These are phyloP conservation scores for Penicillium canariense DNA, from an alignment of 495 filamentous ascomycete species.

Conservation along the genomic window DNA sequence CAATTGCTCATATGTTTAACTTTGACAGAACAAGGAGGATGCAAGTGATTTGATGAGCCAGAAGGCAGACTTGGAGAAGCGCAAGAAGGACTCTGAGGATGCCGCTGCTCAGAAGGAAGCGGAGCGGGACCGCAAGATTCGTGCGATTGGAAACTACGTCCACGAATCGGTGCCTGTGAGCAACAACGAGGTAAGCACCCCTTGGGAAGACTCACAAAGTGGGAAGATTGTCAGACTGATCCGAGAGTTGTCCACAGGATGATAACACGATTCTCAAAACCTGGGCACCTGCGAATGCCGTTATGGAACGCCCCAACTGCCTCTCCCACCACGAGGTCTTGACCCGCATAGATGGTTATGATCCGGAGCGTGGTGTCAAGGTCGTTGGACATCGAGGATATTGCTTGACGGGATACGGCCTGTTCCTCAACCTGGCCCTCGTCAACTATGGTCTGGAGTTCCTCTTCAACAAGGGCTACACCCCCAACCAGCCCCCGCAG, in stretches of 20 bases:
- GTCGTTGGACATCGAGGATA: slow-evolving; percentile 95
- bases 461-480: slow-evolving; percentile 72
- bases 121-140: slow-evolving; percentile 71
- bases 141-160: slow-evolving; percentile 88
- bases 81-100: slow-evolving; percentile 75
- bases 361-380: slow-evolving; percentile 90
- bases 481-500: slow-evolving; percentile 85
- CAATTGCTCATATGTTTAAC: not conserved
- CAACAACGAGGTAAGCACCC: slow-evolving; percentile 67
- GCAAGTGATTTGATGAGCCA: slow-evolving; percentile 68
- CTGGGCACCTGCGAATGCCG: slow-evolving; percentile 75
- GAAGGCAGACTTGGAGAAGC: slow-evolving; percentile 72
- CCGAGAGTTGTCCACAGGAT: slow-evolving; percentile 47
- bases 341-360: slow-evolving; percentile 82
- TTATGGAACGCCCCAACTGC: slow-evolving; percentile 64
- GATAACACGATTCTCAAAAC: slow-evolving; percentile 72
- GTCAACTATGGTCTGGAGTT: slow-evolving; percentile 95
- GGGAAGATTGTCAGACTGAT: not conserved
- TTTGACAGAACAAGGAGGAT: slow-evolving; percentile 75
- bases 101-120: slow-evolving; percentile 70
- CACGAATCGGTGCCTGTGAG: slow-evolving; percentile 89
- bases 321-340: slow-evolving; percentile 96
- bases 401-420: slow-evolving; percentile 82
- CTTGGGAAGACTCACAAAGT: not conserved
- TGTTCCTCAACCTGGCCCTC: slow-evolving; percentile 90